Evolutionary conservation across 164 flowering plant species (phyloP), one percentile per base, ranked within the genome.

Genomic region (Liquidambar formosana): DNA sequence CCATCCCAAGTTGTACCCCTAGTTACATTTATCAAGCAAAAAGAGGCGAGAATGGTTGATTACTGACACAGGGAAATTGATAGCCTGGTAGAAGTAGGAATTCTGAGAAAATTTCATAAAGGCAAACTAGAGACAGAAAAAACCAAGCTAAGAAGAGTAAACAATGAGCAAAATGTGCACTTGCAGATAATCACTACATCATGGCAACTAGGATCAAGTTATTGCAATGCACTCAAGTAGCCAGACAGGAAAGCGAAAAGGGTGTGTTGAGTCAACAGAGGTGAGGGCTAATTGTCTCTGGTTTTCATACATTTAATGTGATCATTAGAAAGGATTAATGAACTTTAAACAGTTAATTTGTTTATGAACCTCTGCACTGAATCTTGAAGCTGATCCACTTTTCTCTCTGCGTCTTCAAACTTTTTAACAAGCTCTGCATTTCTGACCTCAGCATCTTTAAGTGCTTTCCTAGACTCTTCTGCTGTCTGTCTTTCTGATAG

Each of bases 341-440:
- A 16, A 38, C 21, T 71, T 8, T 56, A 62, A 44, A 65, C 3
- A 43, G 67, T 63, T 45, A 23, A 45, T 26, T 16, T 14, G 21
- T 33, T 57, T 22, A 75, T 80, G 58, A 67, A 96, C 99, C 98
- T 96, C 80, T 92, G 97, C 57, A 86, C 75, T 33, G 96, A 92
- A 76, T 90, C 94, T 78, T 92, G 94, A 73, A 96, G 88, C 73
- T 90, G 89, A 61, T 83, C 86, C 48, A 76, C 85, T 79, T 85
- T 93, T 49, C 69, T 75, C 38, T 88, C 93, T 38, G 92, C 75
- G 66, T 87, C 91, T 77, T 87, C 93, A 61, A 96, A 85, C 70
- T 86, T 89, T 71, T 69, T 83, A 47, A 67, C 67, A 65, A 93
- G 80, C 63, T 89, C 92, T 18, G 51, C 71, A 69, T 85, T 91